A percentile compares a stretch with the other conserved stretches of the same genome.
Conservation (phyloP, 106 monocot species). For the Acorus calamus region DNA sequence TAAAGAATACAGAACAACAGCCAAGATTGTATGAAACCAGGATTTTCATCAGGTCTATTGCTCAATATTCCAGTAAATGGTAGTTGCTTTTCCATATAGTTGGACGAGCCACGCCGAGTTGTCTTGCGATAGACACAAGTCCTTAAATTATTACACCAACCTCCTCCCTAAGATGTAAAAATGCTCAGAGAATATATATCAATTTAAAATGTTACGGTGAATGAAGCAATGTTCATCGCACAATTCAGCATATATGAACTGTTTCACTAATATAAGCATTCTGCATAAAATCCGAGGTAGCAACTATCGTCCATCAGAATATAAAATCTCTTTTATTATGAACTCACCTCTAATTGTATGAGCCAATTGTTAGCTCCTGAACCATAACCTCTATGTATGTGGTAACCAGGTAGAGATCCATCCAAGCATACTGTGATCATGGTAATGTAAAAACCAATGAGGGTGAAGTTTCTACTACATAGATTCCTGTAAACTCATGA, state of each 20-base stretch:
- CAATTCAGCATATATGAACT: too few species aligned
- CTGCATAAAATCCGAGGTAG: too few species aligned
- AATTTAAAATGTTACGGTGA: too few species aligned
- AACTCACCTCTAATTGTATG: slow-evolving; percentile 58
- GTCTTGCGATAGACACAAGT: slow-evolving; percentile 39
- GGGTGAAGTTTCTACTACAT: too few species aligned
- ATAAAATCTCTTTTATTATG: background rate
- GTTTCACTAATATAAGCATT: too few species aligned
- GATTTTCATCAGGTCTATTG: slow-evolving; percentile 46
- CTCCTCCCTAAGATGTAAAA: slow-evolving; percentile 40
- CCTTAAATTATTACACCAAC: slow-evolving; percentile 60
- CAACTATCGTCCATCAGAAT: too few species aligned
- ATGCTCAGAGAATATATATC: too few species aligned
- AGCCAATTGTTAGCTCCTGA: slow-evolving; percentile 64
- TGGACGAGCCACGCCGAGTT: slow-evolving; percentile 53
- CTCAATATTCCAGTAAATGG: slow-evolving; percentile 51
- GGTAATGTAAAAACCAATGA: background rate
- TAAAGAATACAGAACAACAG: background rate
- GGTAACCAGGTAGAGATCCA: slow-evolving; percentile 59
- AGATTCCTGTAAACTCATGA: background rate
- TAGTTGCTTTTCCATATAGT: slow-evolving; percentile 52
- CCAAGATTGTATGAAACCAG: slow-evolving; percentile 18
- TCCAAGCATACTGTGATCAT: slow-evolving; percentile 61
- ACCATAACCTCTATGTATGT: slow-evolving; percentile 60
- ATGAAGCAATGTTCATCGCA: too few species aligned